Evolutionary conservation across 352 stramenopile species (phyloP), one percentile per base, ranked within the genome.

Genomic region (Lagenidium giganteum): DNA sequence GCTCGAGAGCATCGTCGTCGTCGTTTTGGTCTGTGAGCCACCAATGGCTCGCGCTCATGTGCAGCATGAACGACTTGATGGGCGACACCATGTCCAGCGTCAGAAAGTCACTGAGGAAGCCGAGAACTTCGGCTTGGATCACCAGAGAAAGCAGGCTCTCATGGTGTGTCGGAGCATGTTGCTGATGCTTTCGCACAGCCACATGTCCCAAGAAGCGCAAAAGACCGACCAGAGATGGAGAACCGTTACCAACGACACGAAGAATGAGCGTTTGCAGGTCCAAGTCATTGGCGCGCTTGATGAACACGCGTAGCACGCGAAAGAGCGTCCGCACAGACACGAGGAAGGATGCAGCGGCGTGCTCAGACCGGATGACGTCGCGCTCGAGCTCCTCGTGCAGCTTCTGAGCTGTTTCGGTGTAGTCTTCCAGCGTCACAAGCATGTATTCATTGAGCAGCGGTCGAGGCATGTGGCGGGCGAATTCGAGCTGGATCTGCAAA

Each of bases 1-100:
- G 70, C 38, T 83, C 70, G n/a, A 79, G 61, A 5, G 57, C 45
- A 25, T 80, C 70, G 16, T 57, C 41, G 32, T 86, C 73, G 26
- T 74, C 57, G 3, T 38, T 29, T 32, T 61, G n/a, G n/a, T n/a
- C n/a, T n/a, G n/a, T n/a, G n/a, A n/a, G n/a, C n/a, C n/a, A n/a
- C n/a, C n/a, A n/a, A n/a, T n/a, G n/a, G n/a, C n/a, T n/a, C n/a
- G n/a, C n/a, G n/a, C n/a, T n/a, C n/a, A n/a, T n/a, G n/a, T n/a
- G n/a, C n/a, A n/a, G n/a, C n/a, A n/a, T n/a, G n/a, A n/a, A n/a
- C n/a, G n/a, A n/a, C n/a, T n/a, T n/a, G 2, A 52, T 20, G 3
- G 67, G 50, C 11, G 76, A 40, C 4, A 40, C 48, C 3, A 72
- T 28, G 23, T 86, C 63, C 3, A 79, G 48, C 8, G 54, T 55